Evolutionary conservation across 345 rosid species (phyloP).

Genomic region (Laguncularia racemosa): DNA sequence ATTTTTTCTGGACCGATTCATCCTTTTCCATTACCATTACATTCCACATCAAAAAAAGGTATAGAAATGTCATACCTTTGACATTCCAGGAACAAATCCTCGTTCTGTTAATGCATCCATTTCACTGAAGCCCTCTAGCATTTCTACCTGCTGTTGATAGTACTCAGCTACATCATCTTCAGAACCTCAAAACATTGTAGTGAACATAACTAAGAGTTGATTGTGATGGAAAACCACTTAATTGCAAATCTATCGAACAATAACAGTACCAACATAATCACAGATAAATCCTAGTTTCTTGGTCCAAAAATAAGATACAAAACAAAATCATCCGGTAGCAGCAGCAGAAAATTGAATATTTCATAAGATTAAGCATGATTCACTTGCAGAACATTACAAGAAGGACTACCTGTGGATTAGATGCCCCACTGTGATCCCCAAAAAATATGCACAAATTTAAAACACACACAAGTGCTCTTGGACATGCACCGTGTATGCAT

Average conservation of each 20-base stretch:
- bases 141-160: constrained; percentile 94
- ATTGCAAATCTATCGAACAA: neutral
- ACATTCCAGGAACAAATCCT: constrained; percentile 84
- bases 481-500: no score
- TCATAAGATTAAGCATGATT: no score
- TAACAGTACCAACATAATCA: no score
- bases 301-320: no score
- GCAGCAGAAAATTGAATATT: no score
- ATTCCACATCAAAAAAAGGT: neutral
- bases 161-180: constrained; percentile 91
- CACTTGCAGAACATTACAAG: no score
- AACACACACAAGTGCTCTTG: no score
- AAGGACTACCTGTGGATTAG: no score
- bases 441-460: no score
- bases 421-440: no score
- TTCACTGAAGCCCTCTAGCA: constrained; percentile 93
- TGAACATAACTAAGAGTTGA: constrained; percentile 3
- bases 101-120: constrained; percentile 95
- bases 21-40: neutral
- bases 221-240: neutral
- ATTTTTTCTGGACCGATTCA: neutral
- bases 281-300: no score
- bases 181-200: constrained; percentile 44
- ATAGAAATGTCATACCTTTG: constrained; percentile 44
- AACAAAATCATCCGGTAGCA: no score